Percentiles rank a stretch among this genome's conserved stretches.
Evolutionary conservation across 352 stramenopile species (phyloP).

Genomic region (Phytophthora palmivora): DNA sequence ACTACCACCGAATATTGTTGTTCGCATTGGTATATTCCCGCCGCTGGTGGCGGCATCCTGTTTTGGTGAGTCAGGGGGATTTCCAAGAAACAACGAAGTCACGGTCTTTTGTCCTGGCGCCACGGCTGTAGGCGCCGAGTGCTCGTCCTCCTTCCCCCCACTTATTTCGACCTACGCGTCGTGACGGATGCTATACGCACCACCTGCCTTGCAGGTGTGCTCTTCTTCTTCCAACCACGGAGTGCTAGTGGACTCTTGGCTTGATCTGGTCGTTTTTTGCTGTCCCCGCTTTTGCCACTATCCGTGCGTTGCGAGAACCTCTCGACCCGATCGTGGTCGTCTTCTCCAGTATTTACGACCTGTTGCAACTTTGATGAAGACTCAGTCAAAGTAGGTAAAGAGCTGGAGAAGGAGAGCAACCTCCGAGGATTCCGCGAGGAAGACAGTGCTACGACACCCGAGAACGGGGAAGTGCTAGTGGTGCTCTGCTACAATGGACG

Average conservation of each 20-base stretch:
- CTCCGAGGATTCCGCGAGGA: slow-evolving; percentile 28
- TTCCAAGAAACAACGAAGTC: slow-evolving; percentile 36
- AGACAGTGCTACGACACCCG: slow-evolving; percentile 27
- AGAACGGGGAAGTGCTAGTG: slow-evolving; percentile 4
- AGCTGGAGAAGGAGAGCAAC: slow-evolving; percentile 37
- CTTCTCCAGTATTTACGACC: slow-evolving; percentile 10
- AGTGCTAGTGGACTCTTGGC: slow-evolving; percentile 21
- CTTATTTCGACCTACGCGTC: slow-evolving; percentile 38
- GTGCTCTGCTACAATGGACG: background rate
- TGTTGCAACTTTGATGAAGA: slow-evolving; percentile 12
- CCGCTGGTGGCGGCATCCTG: slow-evolving; percentile 15
- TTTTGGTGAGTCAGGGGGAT: slow-evolving; percentile 21
- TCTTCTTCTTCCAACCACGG: slow-evolving; percentile 41
- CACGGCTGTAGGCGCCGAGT: slow-evolving; percentile 38
- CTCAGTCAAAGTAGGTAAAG: slow-evolving; percentile 23
- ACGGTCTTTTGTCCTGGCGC: slow-evolving; percentile 35
- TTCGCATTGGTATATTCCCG: slow-evolving; percentile 3
- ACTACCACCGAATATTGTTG: slow-evolving; percentile 21
- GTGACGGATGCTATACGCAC: slow-evolving; percentile 34
- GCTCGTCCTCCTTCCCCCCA: slow-evolving; percentile 44
- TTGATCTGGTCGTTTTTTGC: slow-evolving; percentile 7
- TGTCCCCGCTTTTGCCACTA: slow-evolving; percentile 25
- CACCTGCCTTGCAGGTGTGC: slow-evolving; percentile 23
- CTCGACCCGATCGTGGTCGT: slow-evolving; percentile 24
- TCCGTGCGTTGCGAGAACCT: slow-evolving; percentile 37